phyloP scores from a whole-genome alignment of 169 alveolate genomes.

The Eimeria sp. region DNA sequence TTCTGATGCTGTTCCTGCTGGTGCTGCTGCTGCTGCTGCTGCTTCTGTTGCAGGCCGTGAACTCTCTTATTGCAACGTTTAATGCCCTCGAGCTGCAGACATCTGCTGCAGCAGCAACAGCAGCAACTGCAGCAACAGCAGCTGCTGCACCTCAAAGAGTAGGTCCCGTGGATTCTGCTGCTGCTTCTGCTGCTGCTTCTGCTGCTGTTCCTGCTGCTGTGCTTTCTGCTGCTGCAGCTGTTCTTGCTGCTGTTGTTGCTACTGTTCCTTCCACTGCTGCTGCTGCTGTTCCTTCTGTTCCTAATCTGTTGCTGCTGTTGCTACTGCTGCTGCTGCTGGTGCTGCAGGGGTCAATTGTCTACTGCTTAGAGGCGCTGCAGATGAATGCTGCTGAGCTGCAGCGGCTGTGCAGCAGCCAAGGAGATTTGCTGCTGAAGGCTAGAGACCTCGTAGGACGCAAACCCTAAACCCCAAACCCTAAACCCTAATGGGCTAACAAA shows the following conservation, averaged over 20 bases:
- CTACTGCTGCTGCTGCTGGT: constrained; percentile 17
- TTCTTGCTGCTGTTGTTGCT: background rate
- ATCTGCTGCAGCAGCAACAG: constrained; percentile 23
- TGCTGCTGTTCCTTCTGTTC: constrained; percentile 19
- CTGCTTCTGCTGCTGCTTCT: background rate
- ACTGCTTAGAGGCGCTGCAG: constrained; percentile 17
- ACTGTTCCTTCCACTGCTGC: constrained; percentile 2
- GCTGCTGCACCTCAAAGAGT: constrained; percentile 9
- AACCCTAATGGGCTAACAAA: background rate
- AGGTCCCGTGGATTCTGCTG: background rate
- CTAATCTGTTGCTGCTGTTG: constrained; percentile 1
- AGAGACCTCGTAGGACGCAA: background rate
- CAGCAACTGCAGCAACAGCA: background rate
- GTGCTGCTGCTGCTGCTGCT: background rate
- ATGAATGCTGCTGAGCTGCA: constrained; percentile 5
- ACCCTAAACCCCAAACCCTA: constrained; percentile 25
- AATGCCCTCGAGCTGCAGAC: constrained; percentile 23
- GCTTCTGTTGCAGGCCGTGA: background rate
- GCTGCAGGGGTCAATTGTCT: constrained; percentile 1
- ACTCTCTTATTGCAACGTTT: constrained; percentile 19
- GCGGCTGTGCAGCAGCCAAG: constrained; percentile 37
- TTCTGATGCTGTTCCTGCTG: background rate
- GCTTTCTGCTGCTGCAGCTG: constrained; percentile 19
- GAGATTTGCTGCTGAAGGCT: constrained; percentile 37
- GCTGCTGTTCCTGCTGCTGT: background rate